phyloP scores from a whole-genome alignment of 305 asterid genomes.

The Nicotiana rustica region DNA sequence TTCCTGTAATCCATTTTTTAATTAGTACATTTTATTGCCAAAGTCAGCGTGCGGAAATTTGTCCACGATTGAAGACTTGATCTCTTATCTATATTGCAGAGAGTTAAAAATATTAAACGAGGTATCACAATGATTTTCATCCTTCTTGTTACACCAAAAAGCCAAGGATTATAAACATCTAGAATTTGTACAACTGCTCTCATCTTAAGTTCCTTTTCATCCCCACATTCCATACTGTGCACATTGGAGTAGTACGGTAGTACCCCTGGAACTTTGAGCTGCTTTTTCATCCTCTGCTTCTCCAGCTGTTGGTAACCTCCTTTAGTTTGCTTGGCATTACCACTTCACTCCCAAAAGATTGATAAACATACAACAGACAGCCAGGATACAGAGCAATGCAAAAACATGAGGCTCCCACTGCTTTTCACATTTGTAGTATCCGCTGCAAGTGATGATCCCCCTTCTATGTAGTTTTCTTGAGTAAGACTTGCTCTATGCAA shows the following conservation, averaged over 20 bases:
- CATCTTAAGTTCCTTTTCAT: not conserved
- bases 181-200: not conserved
- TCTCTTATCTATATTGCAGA: not conserved
- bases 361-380: slow-evolving; percentile 2
- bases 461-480: not conserved
- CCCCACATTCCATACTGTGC: not conserved
- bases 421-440: not conserved
- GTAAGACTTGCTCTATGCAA: slow-evolving; percentile 3
- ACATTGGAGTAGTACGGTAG: not conserved
- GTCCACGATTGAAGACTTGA: not conserved
- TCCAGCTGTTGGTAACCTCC: not conserved
- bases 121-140: not conserved
- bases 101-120: not conserved
- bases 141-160: not conserved
- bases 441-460: not conserved
- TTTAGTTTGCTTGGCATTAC: not conserved
- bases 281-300: slow-evolving; percentile 14
- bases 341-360: not conserved
- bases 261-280: not conserved
- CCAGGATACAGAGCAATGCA: not conserved
- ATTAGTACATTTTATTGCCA: not conserved
- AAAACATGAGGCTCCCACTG: not conserved
- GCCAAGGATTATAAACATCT: not conserved
- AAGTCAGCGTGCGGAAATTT: not conserved
- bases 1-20: not conserved